Conservation (phyloP, 2,329 filamentous ascomycete genomes). For the Leptosphaerulina australis region DNA sequence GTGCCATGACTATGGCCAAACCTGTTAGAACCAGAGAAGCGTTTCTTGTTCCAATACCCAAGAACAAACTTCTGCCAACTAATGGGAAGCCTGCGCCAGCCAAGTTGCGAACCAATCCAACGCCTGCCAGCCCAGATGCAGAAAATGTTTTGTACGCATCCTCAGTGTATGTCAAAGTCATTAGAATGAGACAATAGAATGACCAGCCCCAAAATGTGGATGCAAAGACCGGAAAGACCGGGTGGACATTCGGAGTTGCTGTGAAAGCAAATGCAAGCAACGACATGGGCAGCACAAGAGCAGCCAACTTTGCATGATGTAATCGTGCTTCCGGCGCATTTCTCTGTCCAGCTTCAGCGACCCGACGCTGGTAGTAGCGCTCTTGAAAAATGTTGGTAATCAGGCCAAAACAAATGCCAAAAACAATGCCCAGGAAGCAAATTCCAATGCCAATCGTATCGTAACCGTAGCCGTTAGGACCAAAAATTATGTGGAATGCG, state of each 20-base stretch:
- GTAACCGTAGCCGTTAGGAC: constrained; percentile 52
- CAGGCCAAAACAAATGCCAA: constrained; percentile 53
- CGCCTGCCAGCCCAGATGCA: constrained; percentile 51
- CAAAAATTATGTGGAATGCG: constrained; percentile 58
- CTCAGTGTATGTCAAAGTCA: constrained; percentile 57
- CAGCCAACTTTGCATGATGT: constrained; percentile 49
- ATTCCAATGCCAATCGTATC: constrained; percentile 50
- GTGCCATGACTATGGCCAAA: constrained; percentile 37
- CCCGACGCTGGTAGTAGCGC: constrained; percentile 48
- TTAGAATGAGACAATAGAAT: constrained; percentile 59
- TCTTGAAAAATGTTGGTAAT: constrained; percentile 56
- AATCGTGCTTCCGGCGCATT: constrained; percentile 54
- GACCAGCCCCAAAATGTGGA: constrained; percentile 58
- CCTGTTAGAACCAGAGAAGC: constrained; percentile 39
- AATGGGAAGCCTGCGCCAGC: constrained; percentile 46
- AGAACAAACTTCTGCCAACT: constrained; percentile 39
- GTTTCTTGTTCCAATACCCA: constrained; percentile 37
- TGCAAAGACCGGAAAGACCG: constrained; percentile 57
- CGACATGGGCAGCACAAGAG: constrained; percentile 46
- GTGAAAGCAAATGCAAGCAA: constrained; percentile 48
- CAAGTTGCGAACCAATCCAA: constrained; percentile 49
- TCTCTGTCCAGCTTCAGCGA: constrained; percentile 41
- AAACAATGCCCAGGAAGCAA: constrained; percentile 50
- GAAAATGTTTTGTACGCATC: constrained; percentile 56
- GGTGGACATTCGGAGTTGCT: constrained; percentile 32